phyloP scores from a whole-genome alignment of 345 rosid genomes.

The Xanthoceras sorbifolium region DNA sequence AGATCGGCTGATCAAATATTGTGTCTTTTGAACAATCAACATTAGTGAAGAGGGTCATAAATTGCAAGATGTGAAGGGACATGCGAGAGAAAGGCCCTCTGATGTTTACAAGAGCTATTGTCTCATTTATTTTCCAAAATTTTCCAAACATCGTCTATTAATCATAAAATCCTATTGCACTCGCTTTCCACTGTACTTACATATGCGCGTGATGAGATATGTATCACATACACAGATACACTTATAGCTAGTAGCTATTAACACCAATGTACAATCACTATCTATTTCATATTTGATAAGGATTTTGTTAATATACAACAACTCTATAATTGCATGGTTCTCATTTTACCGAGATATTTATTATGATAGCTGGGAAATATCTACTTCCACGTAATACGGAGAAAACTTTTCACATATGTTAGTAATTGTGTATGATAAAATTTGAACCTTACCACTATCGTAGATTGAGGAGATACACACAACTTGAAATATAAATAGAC shows the following conservation, averaged over 20 bases:
- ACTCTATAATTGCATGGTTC: too few species aligned
- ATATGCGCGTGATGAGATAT: neutral
- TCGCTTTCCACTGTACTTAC: neutral
- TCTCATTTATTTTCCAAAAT: neutral
- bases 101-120: slow-evolving; percentile 18
- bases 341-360: too few species aligned
- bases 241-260: too few species aligned
- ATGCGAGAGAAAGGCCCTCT: slow-evolving; percentile 3
- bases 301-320: neutral
- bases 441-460: too few species aligned
- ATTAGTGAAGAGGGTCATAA: slow-evolving; percentile 9
- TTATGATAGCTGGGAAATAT: too few species aligned
- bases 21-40: slow-evolving; percentile 33
- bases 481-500: too few species aligned
- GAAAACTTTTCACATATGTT: too few species aligned
- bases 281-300: too few species aligned
- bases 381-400: too few species aligned
- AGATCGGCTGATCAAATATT: neutral
- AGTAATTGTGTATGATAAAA: too few species aligned
- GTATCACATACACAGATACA: neutral
- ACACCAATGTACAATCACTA: too few species aligned
- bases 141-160: slow-evolving; percentile 2
- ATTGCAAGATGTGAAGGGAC: slow-evolving; percentile 14
- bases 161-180: neutral
- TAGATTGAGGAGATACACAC: too few species aligned